Conservation (phyloP, 1,284 basidiomycete genomes). For the Leccinum fallax region DNA sequence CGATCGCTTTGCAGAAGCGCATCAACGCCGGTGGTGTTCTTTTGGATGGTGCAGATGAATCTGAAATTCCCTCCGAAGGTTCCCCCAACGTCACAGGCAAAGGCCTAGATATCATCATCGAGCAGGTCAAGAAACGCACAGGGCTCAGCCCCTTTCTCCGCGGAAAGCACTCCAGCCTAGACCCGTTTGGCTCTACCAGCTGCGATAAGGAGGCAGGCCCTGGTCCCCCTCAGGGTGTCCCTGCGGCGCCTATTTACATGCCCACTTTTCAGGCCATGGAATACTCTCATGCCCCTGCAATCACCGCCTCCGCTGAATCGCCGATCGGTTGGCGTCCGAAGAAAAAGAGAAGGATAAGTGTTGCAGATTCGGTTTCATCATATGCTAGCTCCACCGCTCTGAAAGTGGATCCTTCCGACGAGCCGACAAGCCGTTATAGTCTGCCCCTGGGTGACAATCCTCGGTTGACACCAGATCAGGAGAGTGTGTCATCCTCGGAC, state of each 20-base stretch:
- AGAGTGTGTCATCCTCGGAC: constrained; percentile 39
- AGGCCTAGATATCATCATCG: constrained; percentile 50
- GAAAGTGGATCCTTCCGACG: constrained; percentile 30
- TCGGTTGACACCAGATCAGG: constrained; percentile 37
- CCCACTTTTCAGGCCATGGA: constrained; percentile 52
- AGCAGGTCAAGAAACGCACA: constrained; percentile 51
- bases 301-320: constrained; percentile 34
- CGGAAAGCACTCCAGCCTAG: constrained; percentile 52
- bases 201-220: constrained; percentile 39
- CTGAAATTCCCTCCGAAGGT: constrained; percentile 25
- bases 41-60: constrained; percentile 29
- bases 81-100: constrained; percentile 46
- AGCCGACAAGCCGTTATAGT: constrained; percentile 19
- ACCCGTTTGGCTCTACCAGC: constrained; percentile 47
- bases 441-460: constrained; percentile 32
- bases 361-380: constrained; percentile 38
- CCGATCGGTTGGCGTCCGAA: constrained; percentile 30
- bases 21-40: constrained; percentile 41
- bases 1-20: constrained; percentile 43
- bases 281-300: constrained; percentile 41
- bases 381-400: constrained; percentile 34
- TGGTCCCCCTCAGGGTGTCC: constrained; percentile 30
- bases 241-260: constrained; percentile 42
- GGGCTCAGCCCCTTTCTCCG: constrained; percentile 51
- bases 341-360: constrained; percentile 41